Conservation (phyloP, 2,329 filamentous ascomycete species). For the Dichotomopilus funicola region DNA sequence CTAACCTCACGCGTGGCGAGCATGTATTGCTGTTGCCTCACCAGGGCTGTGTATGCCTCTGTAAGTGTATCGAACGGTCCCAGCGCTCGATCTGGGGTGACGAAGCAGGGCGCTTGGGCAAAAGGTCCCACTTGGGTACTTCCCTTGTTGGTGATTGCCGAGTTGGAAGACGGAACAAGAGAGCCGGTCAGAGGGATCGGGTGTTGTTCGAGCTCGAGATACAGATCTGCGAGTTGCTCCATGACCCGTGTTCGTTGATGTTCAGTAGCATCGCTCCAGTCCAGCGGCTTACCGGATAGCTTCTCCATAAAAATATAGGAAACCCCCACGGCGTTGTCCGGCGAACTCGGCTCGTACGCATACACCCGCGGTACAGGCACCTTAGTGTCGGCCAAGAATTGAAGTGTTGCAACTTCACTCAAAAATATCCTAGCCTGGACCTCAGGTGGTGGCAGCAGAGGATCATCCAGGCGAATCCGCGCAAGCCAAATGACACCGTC, state of each 20-base stretch:
- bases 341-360: slow-evolving; percentile 17
- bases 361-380: slow-evolving; percentile 26
- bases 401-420: slow-evolving; percentile 30
- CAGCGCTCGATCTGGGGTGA: neutral
- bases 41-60: neutral
- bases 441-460: slow-evolving; percentile 12
- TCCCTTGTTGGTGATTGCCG: too few relatives aligned
- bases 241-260: neutral
- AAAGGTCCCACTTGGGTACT: neutral
- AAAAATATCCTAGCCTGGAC: slow-evolving; percentile 17
- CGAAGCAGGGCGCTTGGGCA: neutral
- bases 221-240: neutral
- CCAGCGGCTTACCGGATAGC: slow-evolving; percentile 22
- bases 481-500: neutral
- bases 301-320: slow-evolving; percentile 25
- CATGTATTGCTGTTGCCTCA: neutral
- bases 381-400: slow-evolving; percentile 25
- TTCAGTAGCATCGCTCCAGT: neutral
- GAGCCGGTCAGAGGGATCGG: neutral
- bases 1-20: neutral
- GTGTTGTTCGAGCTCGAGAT: neutral
- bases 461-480: neutral
- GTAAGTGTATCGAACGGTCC: neutral
- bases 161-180: neutral
- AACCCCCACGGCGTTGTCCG: slow-evolving; percentile 22